Base-by-base conservation (phyloP, 2,329 filamentous ascomycete genomes). In the Neopestalotiopsis rosae region DNA sequence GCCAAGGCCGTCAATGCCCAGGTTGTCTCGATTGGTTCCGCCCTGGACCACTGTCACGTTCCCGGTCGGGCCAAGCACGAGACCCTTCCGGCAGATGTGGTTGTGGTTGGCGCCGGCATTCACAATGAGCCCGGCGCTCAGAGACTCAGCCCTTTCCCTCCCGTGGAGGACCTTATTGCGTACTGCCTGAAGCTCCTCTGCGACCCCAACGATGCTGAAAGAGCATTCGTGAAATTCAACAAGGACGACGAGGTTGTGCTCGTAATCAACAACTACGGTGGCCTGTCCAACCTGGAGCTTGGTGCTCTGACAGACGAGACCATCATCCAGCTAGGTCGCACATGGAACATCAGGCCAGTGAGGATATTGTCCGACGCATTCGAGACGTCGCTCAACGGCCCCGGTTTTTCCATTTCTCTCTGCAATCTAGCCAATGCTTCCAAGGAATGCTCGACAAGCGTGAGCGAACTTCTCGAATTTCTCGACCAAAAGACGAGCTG, bases 21-120 rank as follows among this genome's bases (percentile, higher is more conserved):
- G 90, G 74, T 81, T 87, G 45, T 92, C 3, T 90, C 88, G 5
- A 89, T 94, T 61, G 92, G 91, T 32, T 88, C 89, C 0, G 90
- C 89, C 4, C 79, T 94, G n/a, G 87, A 89, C 61, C 91, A 93
- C 77, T 91, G 93, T 40, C 91, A 93, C 76, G 89, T 94, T 0
- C 91, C 91, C 0, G 91, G 91, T 4, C 84, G 91, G 67, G 80
- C 83, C 2, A 83, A 84, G 6, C 85, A 88, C 68, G 82, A 87
- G 71, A 84, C 86, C 68, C 68, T 76, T 2, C 68, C 72, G 7
- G 65, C 69, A 0, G 84, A 84, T 38, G 78, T 80, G 6, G 76
- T 80, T n/a, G 80, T 81, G 17, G 75, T 82, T 12, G 87, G 87
- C 0, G 87, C 88, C 81, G 87, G 87, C 1, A 88, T 88, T 59